phyloP scores from a whole-genome alignment of 768 basidiomycete species.

The Collybia mongolica region DNA sequence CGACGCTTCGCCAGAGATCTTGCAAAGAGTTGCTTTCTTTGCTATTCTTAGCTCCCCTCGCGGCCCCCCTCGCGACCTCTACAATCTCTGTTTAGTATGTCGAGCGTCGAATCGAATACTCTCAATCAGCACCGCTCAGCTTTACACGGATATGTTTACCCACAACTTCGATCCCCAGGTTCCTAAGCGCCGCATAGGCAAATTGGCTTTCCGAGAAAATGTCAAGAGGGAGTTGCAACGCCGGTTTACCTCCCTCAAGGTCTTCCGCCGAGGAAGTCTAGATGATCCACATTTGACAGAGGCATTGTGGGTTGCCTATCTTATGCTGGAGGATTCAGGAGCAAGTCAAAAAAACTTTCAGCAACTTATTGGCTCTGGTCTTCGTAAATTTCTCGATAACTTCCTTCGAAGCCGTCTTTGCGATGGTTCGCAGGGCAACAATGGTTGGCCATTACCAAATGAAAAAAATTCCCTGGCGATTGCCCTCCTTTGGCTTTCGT shows the following conservation, averaged over 20 bases:
- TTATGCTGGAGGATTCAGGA: constrained; percentile 59
- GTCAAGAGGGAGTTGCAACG: constrained; percentile 44
- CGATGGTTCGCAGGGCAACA: constrained; percentile 31
- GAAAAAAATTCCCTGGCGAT: constrained; percentile 45
- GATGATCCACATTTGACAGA: constrained; percentile 36
- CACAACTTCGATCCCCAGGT: constrained; percentile 49
- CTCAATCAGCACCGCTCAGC: constrained; percentile 21
- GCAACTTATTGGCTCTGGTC: constrained; percentile 43
- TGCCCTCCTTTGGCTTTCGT: constrained; percentile 46
- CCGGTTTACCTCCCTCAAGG: constrained; percentile 42
- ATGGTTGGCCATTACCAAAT: constrained; percentile 50
- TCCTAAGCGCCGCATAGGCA: constrained; percentile 35
- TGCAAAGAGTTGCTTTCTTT: constrained; percentile 33
- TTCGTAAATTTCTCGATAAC: constrained; percentile 36
- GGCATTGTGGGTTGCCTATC: constrained; percentile 50
- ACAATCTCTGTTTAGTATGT: constrained; percentile 30
- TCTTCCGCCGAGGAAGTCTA: constrained; percentile 37
- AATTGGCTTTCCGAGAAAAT: constrained; percentile 23
- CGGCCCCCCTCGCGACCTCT: constrained; percentile 32
- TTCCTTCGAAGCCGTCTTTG: constrained; percentile 41
- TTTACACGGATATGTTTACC: constrained; percentile 38
- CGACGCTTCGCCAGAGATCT: constrained; percentile 28
- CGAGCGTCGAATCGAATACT: constrained; percentile 27
- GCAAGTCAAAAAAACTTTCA: constrained; percentile 41
- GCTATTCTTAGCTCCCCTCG: constrained; percentile 24